Percentiles rank a stretch among this genome's conserved stretches.
phyloP scores from a whole-genome alignment of 2,329 filamentous ascomycete genomes.

The Teratosphaeria destructans region DNA sequence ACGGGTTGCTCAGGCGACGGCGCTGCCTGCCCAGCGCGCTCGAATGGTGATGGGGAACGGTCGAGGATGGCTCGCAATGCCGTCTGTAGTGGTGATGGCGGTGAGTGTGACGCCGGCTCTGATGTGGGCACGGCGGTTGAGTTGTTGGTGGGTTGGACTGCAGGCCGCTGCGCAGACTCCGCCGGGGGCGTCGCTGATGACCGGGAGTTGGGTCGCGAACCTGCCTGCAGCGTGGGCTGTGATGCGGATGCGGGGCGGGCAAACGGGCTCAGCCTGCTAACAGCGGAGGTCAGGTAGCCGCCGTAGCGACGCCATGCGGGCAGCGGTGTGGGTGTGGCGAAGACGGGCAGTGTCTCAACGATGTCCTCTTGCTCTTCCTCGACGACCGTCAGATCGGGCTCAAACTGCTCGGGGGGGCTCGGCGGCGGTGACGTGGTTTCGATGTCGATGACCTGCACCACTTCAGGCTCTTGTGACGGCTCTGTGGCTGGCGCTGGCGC shows the following conservation, averaged over 20 bases:
- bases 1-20: neutral
- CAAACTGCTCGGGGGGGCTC: neutral
- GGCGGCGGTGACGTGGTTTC: neutral
- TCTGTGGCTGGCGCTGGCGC: neutral
- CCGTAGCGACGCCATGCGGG: constrained; percentile 5
- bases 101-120: neutral
- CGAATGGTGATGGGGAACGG: neutral
- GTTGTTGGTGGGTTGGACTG: neutral
- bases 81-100: neutral
- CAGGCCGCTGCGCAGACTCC: constrained; percentile 1
- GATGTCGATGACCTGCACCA: neutral
- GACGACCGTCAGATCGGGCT: neutral
- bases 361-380: neutral
- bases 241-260: neutral
- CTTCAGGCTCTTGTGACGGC: neutral
- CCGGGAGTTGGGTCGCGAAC: neutral
- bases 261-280: constrained; percentile 3
- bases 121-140: neutral
- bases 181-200: neutral
- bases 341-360: neutral
- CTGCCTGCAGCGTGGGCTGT: neutral
- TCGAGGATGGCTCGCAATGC: neutral
- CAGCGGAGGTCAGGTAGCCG: constrained; percentile 1
- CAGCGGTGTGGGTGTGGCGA: neutral
- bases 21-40: neutral